Conservation (phyloP, 257 asterid genomes). For the Penstemon newberryi region DNA sequence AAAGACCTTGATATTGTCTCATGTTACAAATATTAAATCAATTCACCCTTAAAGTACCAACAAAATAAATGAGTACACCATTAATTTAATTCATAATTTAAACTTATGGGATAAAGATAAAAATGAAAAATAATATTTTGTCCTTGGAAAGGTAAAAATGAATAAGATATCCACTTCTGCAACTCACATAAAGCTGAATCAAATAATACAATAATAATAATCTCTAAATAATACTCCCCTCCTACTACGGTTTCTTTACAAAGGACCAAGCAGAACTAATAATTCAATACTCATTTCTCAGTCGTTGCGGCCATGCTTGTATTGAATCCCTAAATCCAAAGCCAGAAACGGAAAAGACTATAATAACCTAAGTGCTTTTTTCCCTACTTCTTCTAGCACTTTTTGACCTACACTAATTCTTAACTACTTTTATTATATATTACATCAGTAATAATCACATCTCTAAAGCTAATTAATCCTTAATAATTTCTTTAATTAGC, state of each 20-base stretch:
- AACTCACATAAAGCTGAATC: constrained; percentile 17
- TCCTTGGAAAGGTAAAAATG: not conserved
- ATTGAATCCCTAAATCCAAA: constrained; percentile 37
- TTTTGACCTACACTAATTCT: constrained; percentile 40
- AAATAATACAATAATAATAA: not conserved
- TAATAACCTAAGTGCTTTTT: constrained; percentile 32
- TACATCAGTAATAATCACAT: constrained; percentile 26
- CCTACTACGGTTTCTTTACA: not conserved
- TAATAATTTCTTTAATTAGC: constrained; percentile 19
- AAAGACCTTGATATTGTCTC: constrained; percentile 14
- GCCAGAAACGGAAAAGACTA: constrained; percentile 26
- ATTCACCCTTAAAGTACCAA: not conserved
- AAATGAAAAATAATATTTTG: not conserved
- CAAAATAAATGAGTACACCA: not conserved
- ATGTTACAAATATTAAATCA: not conserved
- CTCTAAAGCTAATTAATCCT: constrained; percentile 1
- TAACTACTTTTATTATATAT: constrained; percentile 8
- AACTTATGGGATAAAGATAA: not conserved
- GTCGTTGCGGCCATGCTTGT: constrained; percentile 30
- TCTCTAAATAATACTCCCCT: not conserved
- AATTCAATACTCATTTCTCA: constrained; percentile 52
- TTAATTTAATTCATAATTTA: not conserved
- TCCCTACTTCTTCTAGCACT: constrained; percentile 33
- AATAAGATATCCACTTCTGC: not conserved
- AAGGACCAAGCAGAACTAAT: constrained; percentile 32